phyloP scores from a whole-genome alignment of 768 basidiomycete species.

The Pleurotus platypus region DNA sequence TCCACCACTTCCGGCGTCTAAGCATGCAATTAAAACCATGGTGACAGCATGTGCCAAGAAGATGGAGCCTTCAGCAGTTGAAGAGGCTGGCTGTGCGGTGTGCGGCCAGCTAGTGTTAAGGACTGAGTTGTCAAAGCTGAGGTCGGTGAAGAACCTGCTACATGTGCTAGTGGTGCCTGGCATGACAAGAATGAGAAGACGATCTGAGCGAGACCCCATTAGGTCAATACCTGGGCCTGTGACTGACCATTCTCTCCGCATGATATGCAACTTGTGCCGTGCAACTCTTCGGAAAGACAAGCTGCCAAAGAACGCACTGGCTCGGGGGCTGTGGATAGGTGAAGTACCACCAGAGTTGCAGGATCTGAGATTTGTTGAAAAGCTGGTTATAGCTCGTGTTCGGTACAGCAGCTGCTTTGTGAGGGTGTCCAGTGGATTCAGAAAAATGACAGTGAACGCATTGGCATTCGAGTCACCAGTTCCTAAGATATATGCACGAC shows the following conservation, averaged over 20 bases:
- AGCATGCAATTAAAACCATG: no score
- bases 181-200: conserved; percentile 7
- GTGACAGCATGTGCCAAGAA: no score
- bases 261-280: conserved; percentile 7
- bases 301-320: conserved; percentile 20
- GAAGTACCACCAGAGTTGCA: conserved; percentile 23
- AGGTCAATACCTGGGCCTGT: conserved; percentile 11
- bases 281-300: conserved; percentile 4
- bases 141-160: conserved; percentile 1
- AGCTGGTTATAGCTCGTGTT: no score
- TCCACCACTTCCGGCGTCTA: no score
- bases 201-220: conserved; percentile 10
- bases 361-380: conserved; percentile 23
- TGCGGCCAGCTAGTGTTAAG: conserved; percentile 19
- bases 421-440: conserved; percentile 18
- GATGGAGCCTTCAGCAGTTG: no score
- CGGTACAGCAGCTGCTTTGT: conserved; percentile 25
- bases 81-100: conserved; percentile 27
- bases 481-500: conserved; percentile 18
- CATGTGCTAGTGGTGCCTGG: conserved; percentile 5
- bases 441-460: conserved; percentile 25
- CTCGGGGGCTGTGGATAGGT: conserved; percentile 32
- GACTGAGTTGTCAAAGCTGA: not conserved
- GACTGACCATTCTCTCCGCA: conserved; percentile 5
- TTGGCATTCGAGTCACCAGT: conserved; percentile 24